A percentile compares a stretch with the other conserved stretches of the same genome.
phyloP scores from a whole-genome alignment of 257 asterid genomes.

The Forsythia viridissima region DNA sequence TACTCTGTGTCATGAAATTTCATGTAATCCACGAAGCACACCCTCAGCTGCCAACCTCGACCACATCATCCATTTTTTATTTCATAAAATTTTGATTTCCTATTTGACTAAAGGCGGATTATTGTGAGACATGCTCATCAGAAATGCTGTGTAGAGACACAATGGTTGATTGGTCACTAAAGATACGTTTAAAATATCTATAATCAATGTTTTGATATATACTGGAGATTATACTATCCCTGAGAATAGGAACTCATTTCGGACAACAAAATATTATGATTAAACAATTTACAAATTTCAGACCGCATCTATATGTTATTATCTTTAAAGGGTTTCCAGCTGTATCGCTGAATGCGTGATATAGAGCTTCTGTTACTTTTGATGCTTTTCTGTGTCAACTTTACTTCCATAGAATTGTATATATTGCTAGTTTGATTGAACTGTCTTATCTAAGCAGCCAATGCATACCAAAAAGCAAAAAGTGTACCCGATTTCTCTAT shows the following conservation, averaged over 20 bases:
- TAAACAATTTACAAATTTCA: neutral
- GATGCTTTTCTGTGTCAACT: neutral
- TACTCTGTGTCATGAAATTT: neutral
- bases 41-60: neutral
- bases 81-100: neutral
- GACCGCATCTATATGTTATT: neutral
- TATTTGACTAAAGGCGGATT: neutral
- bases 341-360: neutral
- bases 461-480: neutral
- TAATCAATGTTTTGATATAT: neutral
- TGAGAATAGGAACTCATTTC: neutral
- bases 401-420: neutral
- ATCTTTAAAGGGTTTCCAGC: neutral
- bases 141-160: neutral
- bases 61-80: neutral
- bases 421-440: neutral
- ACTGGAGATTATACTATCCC: neutral
- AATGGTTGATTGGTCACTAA: neutral
- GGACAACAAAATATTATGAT: neutral
- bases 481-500: neutral
- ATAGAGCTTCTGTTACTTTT: neutral
- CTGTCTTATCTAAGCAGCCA: neutral
- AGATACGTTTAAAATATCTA: neutral
- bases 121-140: neutral
- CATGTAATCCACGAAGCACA: neutral